Evolutionary conservation across 1,284 basidiomycete genomes (phyloP).

Genomic region (Moesziomyces antarcticus): DNA sequence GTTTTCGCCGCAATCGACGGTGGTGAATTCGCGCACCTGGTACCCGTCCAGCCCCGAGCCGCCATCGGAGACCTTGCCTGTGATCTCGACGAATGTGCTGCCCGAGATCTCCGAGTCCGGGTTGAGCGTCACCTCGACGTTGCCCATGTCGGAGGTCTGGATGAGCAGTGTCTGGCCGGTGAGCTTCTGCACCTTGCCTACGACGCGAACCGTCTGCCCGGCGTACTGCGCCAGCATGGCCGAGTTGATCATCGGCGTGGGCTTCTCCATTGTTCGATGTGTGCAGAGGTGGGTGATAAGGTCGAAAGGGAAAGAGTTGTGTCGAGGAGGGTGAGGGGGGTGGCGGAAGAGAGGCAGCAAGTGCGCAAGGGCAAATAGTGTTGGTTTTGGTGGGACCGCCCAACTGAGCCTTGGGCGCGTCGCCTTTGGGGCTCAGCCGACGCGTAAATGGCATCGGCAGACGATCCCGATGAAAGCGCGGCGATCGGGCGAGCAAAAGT

Average conservation of each 20-base stretch:
- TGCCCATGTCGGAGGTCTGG: slow-evolving; percentile 60
- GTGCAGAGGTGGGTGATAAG: too few relatives aligned
- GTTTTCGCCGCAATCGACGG: slow-evolving; percentile 51
- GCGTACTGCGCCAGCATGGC: slow-evolving; percentile 44
- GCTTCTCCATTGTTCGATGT: slow-evolving; percentile 54
- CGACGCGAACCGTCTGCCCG: slow-evolving; percentile 57
- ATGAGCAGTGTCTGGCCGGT: slow-evolving; percentile 55
- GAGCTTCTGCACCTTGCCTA: slow-evolving; percentile 61
- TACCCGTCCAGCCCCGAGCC: slow-evolving; percentile 27
- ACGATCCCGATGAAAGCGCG: background rate
- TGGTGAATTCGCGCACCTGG: slow-evolving; percentile 47
- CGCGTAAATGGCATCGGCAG: slow-evolving; percentile 10
- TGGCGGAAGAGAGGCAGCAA: background rate
- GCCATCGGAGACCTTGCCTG: slow-evolving; percentile 62
- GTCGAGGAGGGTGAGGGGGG: too few relatives aligned
- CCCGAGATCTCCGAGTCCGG: slow-evolving; percentile 43
- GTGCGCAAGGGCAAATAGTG: background rate
- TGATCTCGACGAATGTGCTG: slow-evolving; percentile 57
- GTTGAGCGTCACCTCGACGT: slow-evolving; percentile 58
- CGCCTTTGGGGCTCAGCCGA: background rate
- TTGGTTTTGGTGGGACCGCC: slow-evolving; percentile 1
- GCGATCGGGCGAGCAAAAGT: slow-evolving; percentile 1
- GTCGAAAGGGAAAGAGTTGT: background rate
- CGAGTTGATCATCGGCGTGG: slow-evolving; percentile 64
- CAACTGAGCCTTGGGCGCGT: slow-evolving; percentile 2